Percentiles rank a stretch among this genome's conserved stretches.
phyloP scores from a whole-genome alignment of 805 yeast species.

The Kuraishia borneana region DNA sequence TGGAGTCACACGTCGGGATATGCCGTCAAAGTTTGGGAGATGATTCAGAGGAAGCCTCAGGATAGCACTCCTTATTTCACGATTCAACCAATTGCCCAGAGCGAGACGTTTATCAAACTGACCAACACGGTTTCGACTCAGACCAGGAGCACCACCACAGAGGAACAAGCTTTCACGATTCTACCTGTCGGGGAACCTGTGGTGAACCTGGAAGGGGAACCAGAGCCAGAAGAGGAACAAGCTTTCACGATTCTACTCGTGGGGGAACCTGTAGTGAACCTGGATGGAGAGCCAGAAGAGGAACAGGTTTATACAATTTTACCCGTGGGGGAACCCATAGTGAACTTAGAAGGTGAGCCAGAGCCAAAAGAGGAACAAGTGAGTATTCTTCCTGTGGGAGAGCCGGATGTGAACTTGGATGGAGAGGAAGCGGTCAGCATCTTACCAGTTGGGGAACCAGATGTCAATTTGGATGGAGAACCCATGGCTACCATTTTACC shows the following conservation, averaged over 20 bases:
- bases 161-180: conserved; percentile 2
- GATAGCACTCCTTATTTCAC: conserved; percentile 23
- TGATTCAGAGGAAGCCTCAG: conserved; percentile 14
- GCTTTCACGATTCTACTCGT: conserved; percentile 2
- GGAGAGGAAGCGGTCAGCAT: conserved; percentile 3
- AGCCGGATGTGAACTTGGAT: too few species aligned
- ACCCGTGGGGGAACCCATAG: conserved; percentile 2
- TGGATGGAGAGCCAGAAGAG: conserved; percentile 1
- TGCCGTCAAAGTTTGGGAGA: conserved; percentile 1
- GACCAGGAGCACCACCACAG: conserved; percentile 4
- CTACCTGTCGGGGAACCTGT: conserved; percentile 3
- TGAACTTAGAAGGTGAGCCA: background rate
- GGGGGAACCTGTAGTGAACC: conserved; percentile 1
- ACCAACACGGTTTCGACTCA: conserved; percentile 10
- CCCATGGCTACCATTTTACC: background rate
- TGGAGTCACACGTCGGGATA: background rate
- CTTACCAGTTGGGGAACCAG: background rate
- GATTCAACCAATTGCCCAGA: conserved; percentile 16
- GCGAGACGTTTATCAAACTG: conserved; percentile 8
- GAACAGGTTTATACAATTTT: conserved; percentile 2
- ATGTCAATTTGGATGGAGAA: background rate
- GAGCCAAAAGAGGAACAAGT: conserved; percentile 3
- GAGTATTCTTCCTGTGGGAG: conserved; percentile 2
- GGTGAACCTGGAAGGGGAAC: background rate
- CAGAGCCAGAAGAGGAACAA: conserved; percentile 4